These are phyloP conservation scores for Draba incana DNA, from an alignment of 345 rosid species.

Conservation along the genomic window DNA sequence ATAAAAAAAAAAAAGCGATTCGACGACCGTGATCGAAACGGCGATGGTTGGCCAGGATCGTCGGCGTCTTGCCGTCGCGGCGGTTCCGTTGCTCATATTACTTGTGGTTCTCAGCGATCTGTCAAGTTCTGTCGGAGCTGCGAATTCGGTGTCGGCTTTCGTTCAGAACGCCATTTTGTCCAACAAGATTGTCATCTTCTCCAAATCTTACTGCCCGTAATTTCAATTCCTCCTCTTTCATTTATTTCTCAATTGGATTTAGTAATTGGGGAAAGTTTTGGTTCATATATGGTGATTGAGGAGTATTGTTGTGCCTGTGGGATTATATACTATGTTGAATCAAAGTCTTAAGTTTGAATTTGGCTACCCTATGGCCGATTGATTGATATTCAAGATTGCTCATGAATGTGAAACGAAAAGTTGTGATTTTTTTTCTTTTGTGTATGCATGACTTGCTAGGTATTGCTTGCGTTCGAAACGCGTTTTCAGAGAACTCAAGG, in stretches of 20 bases:
- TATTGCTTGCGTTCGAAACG: constrained; percentile 64
- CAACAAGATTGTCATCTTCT: constrained; percentile 86
- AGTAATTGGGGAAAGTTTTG: too few species aligned
- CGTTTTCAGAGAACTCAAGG: constrained; percentile 54
- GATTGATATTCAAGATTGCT: too few species aligned
- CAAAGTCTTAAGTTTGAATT: too few species aligned
- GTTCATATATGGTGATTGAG: background rate
- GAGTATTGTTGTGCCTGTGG: background rate
- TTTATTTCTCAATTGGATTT: background rate
- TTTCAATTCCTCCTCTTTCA: background rate
- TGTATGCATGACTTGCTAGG: constrained; percentile 37
- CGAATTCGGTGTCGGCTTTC: constrained; percentile 73
- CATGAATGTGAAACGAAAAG: too few species aligned
- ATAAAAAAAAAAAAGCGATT: background rate
- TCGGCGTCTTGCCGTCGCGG: constrained; percentile 24
- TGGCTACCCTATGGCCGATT: too few species aligned
- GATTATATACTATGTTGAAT: background rate
- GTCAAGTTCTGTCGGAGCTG: constrained; percentile 42
- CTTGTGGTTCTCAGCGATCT: constrained; percentile 30
- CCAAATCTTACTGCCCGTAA: constrained; percentile 97
- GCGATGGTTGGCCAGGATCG: constrained; percentile 30
- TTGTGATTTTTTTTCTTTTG: background rate
- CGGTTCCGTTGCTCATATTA: constrained; percentile 26
- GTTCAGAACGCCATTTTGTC: constrained; percentile 86
- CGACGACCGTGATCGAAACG: constrained; percentile 25